Base-by-base conservation (phyloP, 371 early-diverging fungal species). In the Rhizopus arrhizus region DNA sequence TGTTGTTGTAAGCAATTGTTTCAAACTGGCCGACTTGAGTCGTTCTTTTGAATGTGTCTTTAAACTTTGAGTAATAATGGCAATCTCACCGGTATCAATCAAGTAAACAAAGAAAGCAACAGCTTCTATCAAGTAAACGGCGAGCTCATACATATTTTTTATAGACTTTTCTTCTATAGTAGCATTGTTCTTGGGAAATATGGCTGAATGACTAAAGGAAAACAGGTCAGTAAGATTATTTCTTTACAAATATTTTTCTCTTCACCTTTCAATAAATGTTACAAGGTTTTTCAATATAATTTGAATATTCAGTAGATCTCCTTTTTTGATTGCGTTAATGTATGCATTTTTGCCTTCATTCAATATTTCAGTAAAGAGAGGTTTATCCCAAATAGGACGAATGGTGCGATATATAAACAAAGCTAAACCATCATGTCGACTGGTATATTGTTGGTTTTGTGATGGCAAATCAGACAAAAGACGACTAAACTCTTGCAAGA, bases 401-500 rank as follows among this genome's bases (percentile, higher is more conserved):
- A 94, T 66, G 4, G 86, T 54, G 12, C 94, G 89, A 12, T 86
- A 78, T 52, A 95, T 56, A 60, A 89, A 93, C 9, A 91, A 66
- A 9, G 85, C 88, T 43, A 94, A 74, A n/a, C 91, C 94, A 59
- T 92, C 84, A 64, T 92, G 90, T 50, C 80, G 72, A 41, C 82
- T 86, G 42, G 87, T 84, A 60, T 74, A 65, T 4, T 45, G 45
- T 29, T 38, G 58, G 15, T 9, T 32, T 34, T 61, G 32, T n/a
- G 16, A 45, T 7, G 46, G 16, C 15, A n/a, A 0, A 4, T 48
- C 41, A 22, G 56, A 50, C 13, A 68, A 42, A 11, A 13, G 8
- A 59, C 62, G 56, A n/a, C 81, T 69, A 47, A 69, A 56, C 4
- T 38, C 53, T 8, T 64, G 66, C 9, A 78, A 53, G 0, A 73